Base-by-base conservation (phyloP, 192 early-diverging fungal genomes). In the Piromyces finnis region DNA sequence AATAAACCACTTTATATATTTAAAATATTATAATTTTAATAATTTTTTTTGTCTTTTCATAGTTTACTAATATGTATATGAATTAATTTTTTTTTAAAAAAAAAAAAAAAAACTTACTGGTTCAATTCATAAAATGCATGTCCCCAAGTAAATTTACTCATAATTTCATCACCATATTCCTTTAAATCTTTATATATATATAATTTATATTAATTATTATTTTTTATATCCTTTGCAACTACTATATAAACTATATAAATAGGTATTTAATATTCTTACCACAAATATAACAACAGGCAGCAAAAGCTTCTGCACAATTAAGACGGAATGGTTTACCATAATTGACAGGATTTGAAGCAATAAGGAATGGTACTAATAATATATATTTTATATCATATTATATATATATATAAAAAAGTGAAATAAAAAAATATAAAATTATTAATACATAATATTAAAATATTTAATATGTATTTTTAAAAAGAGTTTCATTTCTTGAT, bases 271-370 rank as follows among this genome's bases (percentile, higher is more conserved):
- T 27, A 2, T 17, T 17, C 41, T 15, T 86, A 81, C 94, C 97
- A 27, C 91, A 91, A 37, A 99, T 95, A 82, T 92, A 97, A 80
- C 96, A 94, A 35, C 91, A 91, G 0, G 96, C 98, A 16, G 98
- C 98, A 82, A 98, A 88, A 1, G 98, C 98, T 84, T 99, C 98
- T 22, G 92, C 98, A 86, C 96, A 98, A 85, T 98, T 99, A 80
- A 99, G 87, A 79, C 95, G 94, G 91, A 92, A 96, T 27, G 97
- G 96, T 79, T 90, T 91, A 29, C 98, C 98, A 85, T 99, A 98
- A 84, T 99, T 99, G 78, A 97, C 96, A 7, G 96, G 95, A 83
- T 99, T 99, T 5, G 96, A 92, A 0, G 98, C 98, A 15, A 98
- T 91, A 79, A 99, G 87, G 79, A 95, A 98, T 1, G 98, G 98